Conservation (phyloP, 257 asterid species). For the Sherardia arvensis region DNA sequence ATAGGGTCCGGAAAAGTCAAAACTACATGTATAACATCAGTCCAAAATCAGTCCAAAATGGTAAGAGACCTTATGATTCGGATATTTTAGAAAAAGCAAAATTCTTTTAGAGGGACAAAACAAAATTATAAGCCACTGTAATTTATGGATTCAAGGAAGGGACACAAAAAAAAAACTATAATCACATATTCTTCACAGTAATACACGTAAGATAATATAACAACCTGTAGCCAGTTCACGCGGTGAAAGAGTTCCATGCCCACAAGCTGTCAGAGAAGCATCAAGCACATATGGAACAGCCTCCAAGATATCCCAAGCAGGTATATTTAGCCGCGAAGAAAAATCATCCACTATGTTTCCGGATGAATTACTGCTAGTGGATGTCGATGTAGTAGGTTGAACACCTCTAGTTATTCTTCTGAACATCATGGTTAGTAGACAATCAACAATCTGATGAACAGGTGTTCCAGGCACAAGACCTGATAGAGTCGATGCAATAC, state of each 20-base stretch:
- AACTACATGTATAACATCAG: not conserved
- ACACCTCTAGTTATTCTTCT: slow-evolving; percentile 57
- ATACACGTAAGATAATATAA: slow-evolving; percentile 11
- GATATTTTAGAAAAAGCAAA: not conserved
- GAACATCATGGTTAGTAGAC: slow-evolving; percentile 76
- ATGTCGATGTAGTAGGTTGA: slow-evolving; percentile 56
- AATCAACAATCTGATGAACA: slow-evolving; percentile 83
- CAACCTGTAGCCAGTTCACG: slow-evolving; percentile 93
- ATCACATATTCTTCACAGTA: not conserved
- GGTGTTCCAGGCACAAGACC: slow-evolving; percentile 88
- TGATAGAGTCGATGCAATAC: slow-evolving; percentile 75
- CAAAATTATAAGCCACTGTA: too few species aligned
- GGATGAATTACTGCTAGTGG: slow-evolving; percentile 73
- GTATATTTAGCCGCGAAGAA: slow-evolving; percentile 55
- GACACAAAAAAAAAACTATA: not conserved
- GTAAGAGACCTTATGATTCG: not conserved
- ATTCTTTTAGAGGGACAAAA: not conserved
- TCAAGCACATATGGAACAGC: slow-evolving; percentile 97
- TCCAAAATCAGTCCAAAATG: not conserved
- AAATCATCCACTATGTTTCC: slow-evolving; percentile 62
- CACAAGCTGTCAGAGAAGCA: slow-evolving; percentile 92
- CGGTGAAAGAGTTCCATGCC: slow-evolving; percentile 84
- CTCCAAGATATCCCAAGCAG: slow-evolving; percentile 99
- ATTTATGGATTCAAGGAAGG: not conserved
- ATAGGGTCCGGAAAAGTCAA: not conserved